These are phyloP conservation scores for Neoarthrinium moseri DNA, from an alignment of 2,329 filamentous ascomycete genomes.

Conservation along the genomic window DNA sequence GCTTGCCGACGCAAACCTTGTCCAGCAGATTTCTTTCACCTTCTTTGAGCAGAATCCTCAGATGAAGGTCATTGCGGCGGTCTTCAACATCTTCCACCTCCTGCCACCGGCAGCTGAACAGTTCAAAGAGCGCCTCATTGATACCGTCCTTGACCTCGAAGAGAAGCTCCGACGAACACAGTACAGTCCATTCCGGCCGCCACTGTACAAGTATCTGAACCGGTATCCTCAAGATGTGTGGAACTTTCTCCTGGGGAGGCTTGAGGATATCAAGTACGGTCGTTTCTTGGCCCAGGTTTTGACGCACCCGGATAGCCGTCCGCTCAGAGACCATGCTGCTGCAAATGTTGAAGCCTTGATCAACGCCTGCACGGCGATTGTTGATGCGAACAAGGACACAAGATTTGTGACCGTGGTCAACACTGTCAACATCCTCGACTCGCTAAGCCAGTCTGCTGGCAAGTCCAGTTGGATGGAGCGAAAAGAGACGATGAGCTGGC, in stretches of 20 bases:
- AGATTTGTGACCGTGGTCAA: constrained; percentile 74
- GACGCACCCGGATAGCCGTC: constrained; percentile 68
- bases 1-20: constrained; percentile 74
- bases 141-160: constrained; percentile 87
- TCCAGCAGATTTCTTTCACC: constrained; percentile 92
- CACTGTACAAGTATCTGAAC: constrained; percentile 90
- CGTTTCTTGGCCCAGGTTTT: constrained; percentile 89
- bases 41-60: constrained; percentile 89
- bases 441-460: constrained; percentile 66
- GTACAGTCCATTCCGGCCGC: constrained; percentile 86
- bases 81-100: constrained; percentile 97
- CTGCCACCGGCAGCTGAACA: constrained; percentile 84
- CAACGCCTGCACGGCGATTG: constrained; percentile 61
- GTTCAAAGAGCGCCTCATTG: constrained; percentile 88
- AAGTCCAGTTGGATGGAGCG: constrained; percentile 71
- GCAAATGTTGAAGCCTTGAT: constrained; percentile 73
- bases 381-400: constrained; percentile 67
- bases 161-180: constrained; percentile 81
- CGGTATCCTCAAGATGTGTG: constrained; percentile 88
- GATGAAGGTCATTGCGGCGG: constrained; percentile 93
- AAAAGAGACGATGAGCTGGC: constrained; percentile 58
- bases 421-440: constrained; percentile 79
- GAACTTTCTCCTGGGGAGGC: constrained; percentile 72
- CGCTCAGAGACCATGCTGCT: constrained; percentile 72
- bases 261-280: constrained; percentile 85